Conservation (phyloP, 352 stramenopile genomes). For the Phytopythium delawarense region DNA sequence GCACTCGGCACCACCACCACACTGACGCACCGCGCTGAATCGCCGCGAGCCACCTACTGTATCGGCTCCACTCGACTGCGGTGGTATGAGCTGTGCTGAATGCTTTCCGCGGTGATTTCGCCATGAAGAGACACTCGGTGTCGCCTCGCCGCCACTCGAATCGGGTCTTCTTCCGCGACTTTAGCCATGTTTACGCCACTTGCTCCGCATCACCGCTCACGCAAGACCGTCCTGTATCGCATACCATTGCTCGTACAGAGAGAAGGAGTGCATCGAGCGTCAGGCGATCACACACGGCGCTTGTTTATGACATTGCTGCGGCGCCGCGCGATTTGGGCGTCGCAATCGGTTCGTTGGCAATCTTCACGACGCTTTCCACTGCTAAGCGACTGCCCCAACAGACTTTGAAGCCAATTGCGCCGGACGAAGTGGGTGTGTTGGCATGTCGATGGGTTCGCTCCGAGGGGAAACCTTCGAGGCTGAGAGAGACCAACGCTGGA, state of each 20-base stretch:
- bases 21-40: too few species aligned
- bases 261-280: background rate
- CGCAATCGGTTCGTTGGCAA: too few species aligned
- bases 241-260: background rate
- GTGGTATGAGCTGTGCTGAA: background rate
- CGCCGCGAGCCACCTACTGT: background rate
- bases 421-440: too few species aligned
- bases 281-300: background rate
- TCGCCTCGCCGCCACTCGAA: background rate
- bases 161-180: background rate
- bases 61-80: background rate
- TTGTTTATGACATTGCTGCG: too few species aligned
- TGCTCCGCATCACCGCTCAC: background rate
- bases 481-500: too few species aligned
- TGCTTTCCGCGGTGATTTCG: background rate
- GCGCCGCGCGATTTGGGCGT: too few species aligned
- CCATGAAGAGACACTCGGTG: background rate
- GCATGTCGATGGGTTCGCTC: too few species aligned
- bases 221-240: background rate
- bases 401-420: too few species aligned
- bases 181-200: conserved; percentile 1
- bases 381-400: too few species aligned
- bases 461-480: too few species aligned
- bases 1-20: too few species aligned
- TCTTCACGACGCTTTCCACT: too few species aligned